Conservation (phyloP, 1,139 yeast species). For the Nakaseomyces bracarensis region DNA sequence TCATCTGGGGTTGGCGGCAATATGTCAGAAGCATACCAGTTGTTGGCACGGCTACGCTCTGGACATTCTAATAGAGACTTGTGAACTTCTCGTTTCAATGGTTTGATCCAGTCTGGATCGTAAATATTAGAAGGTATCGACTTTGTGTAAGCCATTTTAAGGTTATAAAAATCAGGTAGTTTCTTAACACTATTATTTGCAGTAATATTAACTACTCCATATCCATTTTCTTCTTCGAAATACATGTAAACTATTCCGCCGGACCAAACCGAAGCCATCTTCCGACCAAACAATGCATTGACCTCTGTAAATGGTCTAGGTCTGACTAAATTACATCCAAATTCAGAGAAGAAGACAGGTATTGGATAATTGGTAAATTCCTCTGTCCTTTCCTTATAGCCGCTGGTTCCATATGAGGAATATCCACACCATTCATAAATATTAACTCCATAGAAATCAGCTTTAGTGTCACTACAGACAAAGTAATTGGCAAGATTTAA, state of each 20-base stretch:
- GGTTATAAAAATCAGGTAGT: constrained; percentile 38
- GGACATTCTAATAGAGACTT: background rate
- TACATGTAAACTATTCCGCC: constrained; percentile 91
- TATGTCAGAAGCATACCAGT: constrained; percentile 39
- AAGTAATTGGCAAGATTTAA: constrained; percentile 41
- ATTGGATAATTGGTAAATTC: constrained; percentile 42
- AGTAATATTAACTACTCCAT: constrained; percentile 61
- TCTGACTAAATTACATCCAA: constrained; percentile 47
- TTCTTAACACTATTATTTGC: constrained; percentile 40
- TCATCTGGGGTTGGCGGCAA: constrained; percentile 51
- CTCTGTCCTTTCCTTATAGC: constrained; percentile 46
- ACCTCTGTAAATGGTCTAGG: constrained; percentile 66
- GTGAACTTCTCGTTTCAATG: background rate
- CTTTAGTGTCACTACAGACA: constrained; percentile 38
- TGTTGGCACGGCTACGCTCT: constrained; percentile 11
- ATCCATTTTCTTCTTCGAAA: constrained; percentile 71
- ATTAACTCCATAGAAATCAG: constrained; percentile 52
- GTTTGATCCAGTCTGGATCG: constrained; percentile 11
- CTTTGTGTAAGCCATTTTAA: constrained; percentile 32
- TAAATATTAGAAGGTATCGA: constrained; percentile 34
- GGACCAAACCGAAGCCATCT: constrained; percentile 79
- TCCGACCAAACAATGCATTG: constrained; percentile 47
- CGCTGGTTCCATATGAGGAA: constrained; percentile 48
- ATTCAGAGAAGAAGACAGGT: constrained; percentile 56
- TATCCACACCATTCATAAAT: constrained; percentile 67